phyloP scores from a whole-genome alignment of 768 basidiomycete species.

The Glaciozyma martinii region DNA sequence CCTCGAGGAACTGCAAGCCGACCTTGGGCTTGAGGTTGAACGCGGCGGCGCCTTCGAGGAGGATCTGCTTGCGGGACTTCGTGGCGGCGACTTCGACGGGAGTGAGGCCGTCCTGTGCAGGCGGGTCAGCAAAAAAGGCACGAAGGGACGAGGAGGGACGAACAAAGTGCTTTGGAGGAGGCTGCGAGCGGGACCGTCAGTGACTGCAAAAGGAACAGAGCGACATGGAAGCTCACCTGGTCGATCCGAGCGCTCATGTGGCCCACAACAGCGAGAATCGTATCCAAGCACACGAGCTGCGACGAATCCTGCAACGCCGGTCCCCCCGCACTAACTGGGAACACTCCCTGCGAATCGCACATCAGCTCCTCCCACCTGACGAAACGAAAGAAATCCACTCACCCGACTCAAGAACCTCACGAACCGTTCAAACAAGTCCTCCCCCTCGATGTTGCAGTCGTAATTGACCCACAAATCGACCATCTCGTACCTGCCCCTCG shows the following conservation, averaged over 20 bases:
- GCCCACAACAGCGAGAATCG: slow-evolving; percentile 74
- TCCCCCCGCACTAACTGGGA: slow-evolving; percentile 55
- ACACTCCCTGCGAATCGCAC: slow-evolving; percentile 55
- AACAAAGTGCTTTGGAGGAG: no score
- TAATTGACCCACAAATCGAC: slow-evolving; percentile 93
- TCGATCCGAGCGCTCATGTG: slow-evolving; percentile 68
- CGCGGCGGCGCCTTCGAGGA: slow-evolving; percentile 68
- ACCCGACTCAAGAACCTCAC: slow-evolving; percentile 71
- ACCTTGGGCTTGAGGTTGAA: slow-evolving; percentile 91
- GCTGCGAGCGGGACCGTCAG: background rate
- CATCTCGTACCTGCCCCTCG: slow-evolving; percentile 73
- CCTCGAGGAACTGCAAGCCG: slow-evolving; percentile 82
- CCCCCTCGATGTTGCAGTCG: slow-evolving; percentile 92
- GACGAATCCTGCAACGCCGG: slow-evolving; percentile 55
- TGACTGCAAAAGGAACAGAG: no score
- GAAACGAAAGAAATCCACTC: slow-evolving; percentile 28
- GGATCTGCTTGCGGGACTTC: slow-evolving; percentile 78
- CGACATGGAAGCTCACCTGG: background rate
- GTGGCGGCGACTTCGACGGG: slow-evolving; percentile 54
- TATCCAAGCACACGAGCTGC: slow-evolving; percentile 79
- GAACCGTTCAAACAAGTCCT: slow-evolving; percentile 85
- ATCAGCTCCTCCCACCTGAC: background rate
- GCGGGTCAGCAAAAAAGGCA: background rate
- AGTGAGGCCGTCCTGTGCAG: slow-evolving; percentile 48
- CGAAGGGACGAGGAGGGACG: background rate